These are phyloP conservation scores for Ustilago bromivora DNA, from an alignment of 1,284 basidiomycete species.

Conservation along the genomic window DNA sequence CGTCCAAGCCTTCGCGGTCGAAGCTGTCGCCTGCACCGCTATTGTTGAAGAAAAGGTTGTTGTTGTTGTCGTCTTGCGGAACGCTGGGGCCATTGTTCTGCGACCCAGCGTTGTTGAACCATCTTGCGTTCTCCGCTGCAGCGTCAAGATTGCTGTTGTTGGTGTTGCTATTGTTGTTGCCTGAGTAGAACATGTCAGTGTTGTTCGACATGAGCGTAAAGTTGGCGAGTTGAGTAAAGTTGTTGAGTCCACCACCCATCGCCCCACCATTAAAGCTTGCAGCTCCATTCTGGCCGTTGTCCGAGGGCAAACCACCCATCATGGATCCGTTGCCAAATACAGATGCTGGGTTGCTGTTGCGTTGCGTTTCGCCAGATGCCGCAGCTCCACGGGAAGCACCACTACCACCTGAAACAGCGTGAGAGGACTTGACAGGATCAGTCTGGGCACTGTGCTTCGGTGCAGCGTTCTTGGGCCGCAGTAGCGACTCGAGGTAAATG, in stretches of 20 bases:
- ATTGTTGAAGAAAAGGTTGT: constrained; percentile 21
- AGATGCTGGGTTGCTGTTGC: background rate
- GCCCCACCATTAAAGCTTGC: background rate
- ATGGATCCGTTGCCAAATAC: background rate
- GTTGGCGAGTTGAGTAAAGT: constrained; percentile 36
- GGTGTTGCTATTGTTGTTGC: constrained; percentile 9
- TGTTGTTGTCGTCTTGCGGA: constrained; percentile 5
- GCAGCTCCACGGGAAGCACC: background rate
- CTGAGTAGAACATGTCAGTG: constrained; percentile 37
- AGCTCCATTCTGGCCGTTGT: constrained; percentile 2
- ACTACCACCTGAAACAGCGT: background rate
- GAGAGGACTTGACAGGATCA: background rate
- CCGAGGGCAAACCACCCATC: background rate
- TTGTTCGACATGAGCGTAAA: constrained; percentile 36
- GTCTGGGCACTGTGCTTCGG: constrained; percentile 14
- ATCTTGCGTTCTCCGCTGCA: background rate
- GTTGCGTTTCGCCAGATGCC: background rate
- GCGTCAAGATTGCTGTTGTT: background rate
- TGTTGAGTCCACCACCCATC: constrained; percentile 3
- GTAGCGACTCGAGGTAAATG: constrained; percentile 41
- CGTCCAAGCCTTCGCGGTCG: constrained; percentile 31
- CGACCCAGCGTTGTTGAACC: constrained; percentile 11
- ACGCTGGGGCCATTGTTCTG: background rate
- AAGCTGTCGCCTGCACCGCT: constrained; percentile 7
- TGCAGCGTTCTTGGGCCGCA: constrained; percentile 39